A percentile compares a stretch with the other conserved stretches of the same genome.
These are phyloP conservation scores for Mycena kentingensis DNA, from an alignment of 768 basidiomycete species.

Conservation along the genomic window DNA sequence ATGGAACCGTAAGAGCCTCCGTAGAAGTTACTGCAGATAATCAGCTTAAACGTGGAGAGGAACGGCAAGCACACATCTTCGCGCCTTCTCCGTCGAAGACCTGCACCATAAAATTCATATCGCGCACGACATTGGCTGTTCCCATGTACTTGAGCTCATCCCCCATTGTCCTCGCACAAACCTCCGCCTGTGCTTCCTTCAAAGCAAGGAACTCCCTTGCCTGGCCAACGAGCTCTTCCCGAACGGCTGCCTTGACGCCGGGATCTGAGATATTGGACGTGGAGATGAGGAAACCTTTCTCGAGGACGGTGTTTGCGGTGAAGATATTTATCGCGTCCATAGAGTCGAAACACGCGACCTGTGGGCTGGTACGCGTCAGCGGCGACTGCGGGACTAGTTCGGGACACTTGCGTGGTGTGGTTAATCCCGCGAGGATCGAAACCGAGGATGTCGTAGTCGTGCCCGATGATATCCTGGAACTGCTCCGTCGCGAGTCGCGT, in stretches of 20 bases:
- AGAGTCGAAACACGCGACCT: conserved; percentile 21
- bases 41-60: not conserved
- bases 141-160: conserved; percentile 29
- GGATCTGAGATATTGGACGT: conserved; percentile 17
- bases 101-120: conserved; percentile 26
- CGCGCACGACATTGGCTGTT: conserved; percentile 27
- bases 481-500: conserved; percentile 12
- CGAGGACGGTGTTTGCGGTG: conserved; percentile 25
- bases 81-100: conserved; percentile 23
- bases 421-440: conserved; percentile 34
- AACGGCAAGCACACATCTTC: conserved; percentile 19
- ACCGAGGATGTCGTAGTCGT: conserved; percentile 31
- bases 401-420: conserved; percentile 16
- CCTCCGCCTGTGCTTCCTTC: conserved; percentile 23
- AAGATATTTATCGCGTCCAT: conserved; percentile 11
- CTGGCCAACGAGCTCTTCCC: conserved; percentile 21
- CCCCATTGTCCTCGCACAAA: conserved; percentile 26
- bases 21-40: conserved; percentile 22
- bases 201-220: conserved; percentile 24
- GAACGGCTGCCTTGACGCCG: not conserved
- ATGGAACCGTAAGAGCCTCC: conserved; percentile 29
- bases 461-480: conserved; percentile 26
- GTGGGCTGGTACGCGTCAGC: conserved; percentile 12
- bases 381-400: not conserved
- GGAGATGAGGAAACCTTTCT: conserved; percentile 27